Percentiles rank a stretch among this genome's conserved stretches.
Conservation (phyloP, 139 green algal genomes). For the Chlorella sp. region DNA sequence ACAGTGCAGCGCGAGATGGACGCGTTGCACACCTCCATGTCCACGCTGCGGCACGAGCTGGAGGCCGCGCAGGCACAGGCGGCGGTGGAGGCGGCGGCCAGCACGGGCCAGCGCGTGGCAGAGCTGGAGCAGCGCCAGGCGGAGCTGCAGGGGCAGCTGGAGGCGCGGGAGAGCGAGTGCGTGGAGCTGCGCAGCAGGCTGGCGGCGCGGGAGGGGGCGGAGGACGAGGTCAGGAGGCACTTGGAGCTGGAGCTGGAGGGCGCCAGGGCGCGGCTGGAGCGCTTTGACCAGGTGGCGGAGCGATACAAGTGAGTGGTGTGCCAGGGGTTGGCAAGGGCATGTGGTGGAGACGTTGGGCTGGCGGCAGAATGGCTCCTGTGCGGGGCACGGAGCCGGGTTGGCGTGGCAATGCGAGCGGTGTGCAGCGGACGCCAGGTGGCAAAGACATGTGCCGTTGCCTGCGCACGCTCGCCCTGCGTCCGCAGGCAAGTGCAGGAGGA, state of each 20-base stretch:
- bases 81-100: not conserved
- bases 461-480: too few species aligned
- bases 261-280: not conserved
- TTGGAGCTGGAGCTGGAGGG: constrained; percentile 9
- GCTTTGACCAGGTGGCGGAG: not conserved
- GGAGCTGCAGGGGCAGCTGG: constrained; percentile 8
- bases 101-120: not conserved
- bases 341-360: not conserved
- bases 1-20: constrained; percentile 7
- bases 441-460: too few species aligned
- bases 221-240: constrained; percentile 19
- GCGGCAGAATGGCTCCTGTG: not conserved
- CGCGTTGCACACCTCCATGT: not conserved
- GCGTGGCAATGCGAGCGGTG: not conserved
- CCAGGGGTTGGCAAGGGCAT: not conserved
- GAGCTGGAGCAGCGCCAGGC: not conserved
- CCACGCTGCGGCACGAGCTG: constrained; percentile 24
- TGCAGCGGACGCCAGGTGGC: not conserved
- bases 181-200: constrained; percentile 8
- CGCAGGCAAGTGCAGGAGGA: constrained; percentile 42
- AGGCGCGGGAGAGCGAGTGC: constrained; percentile 4
- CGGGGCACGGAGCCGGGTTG: too few species aligned
- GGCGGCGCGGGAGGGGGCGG: constrained; percentile 9
- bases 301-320: constrained; percentile 2
- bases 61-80: constrained; percentile 17